Evolutionary conservation across 129 eudicot species (phyloP), one percentile per base, ranked within the genome.

Genomic region (Pulicaria dysenterica): DNA sequence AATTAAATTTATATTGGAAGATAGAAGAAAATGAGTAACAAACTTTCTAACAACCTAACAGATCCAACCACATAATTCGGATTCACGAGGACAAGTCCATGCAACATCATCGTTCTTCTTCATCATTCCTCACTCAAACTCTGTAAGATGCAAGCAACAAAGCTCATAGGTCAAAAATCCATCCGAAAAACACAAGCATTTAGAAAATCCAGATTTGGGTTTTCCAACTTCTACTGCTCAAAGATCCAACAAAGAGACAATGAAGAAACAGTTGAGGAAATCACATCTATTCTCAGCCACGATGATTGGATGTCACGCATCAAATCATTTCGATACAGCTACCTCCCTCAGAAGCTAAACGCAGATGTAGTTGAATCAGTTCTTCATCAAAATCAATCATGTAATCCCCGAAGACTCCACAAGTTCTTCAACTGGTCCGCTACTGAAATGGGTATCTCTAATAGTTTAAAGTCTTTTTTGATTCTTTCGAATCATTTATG

Each of bases 371-470:
- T 91, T 12, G 70, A 74, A 48, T 83, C 90, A 10, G 87, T 91
- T 64, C 88, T 91, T 56, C 73, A 24, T 24, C 74, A 72, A 17
- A 82, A 81, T 63, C 78, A 73, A 48, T 38, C 73, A 13, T 72
- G 51, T 39, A 75, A 88, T 15, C 90, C 95, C 38, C 62, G 68
- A 73, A 72, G 80, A 36, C 86, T 88, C 15, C 74, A 70, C 8
- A 80, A 81, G 46, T 88, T 91, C 88, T 91, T 91, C 83, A 47
- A 47, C 51, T 91, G 92, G 90, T 82, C 92, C 4, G 16, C 50
- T 67, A 24, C 70, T 53, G 78, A 80, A 77, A 73, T 82, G 83
- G 88, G 88, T 85, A 78, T 66, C 38, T 31, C 85, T 83, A 95
- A 79, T 16, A 78, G 40, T 42, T 57, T 81, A 16, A 48, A 81